These are phyloP conservation scores for Cladorrhinum sp. DNA, from an alignment of 2,329 filamentous ascomycete genomes.

Conservation along the genomic window DNA sequence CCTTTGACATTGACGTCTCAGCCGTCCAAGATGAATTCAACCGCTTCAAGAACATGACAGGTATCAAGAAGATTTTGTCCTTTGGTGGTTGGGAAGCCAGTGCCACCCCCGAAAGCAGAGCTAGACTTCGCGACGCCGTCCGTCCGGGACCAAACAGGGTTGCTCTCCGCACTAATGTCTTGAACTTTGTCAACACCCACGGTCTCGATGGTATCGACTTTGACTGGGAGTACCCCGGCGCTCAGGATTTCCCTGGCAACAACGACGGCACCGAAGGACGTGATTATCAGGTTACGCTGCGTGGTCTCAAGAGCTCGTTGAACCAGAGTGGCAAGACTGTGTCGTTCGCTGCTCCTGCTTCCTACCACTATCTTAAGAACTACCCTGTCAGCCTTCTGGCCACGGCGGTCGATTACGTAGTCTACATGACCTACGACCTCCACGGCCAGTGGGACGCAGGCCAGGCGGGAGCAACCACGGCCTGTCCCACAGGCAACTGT, in stretches of 20 bases:
- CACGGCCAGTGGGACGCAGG: slow-evolving; percentile 32
- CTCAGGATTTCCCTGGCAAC: slow-evolving; percentile 34
- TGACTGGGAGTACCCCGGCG: slow-evolving; percentile 46
- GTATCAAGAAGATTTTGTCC: slow-evolving; percentile 22
- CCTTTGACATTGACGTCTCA: slow-evolving; percentile 6
- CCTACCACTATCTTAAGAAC: slow-evolving; percentile 31
- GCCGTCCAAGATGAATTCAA: slow-evolving; percentile 24
- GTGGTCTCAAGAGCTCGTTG: slow-evolving; percentile 15
- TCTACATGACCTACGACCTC: slow-evolving; percentile 40
- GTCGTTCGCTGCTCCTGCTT: slow-evolving; percentile 26
- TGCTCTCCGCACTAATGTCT: slow-evolving; percentile 5
- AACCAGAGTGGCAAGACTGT: slow-evolving; percentile 14
- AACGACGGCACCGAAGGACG: slow-evolving; percentile 28
- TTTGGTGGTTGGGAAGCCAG: slow-evolving; percentile 25
- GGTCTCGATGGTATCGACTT: slow-evolving; percentile 29
- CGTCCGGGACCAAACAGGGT: neutral
- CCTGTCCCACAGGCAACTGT: slow-evolving; percentile 29
- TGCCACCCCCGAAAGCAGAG: neutral
- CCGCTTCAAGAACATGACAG: slow-evolving; percentile 7
- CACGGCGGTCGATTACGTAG: slow-evolving; percentile 31
- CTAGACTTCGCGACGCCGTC: slow-evolving; percentile 2
- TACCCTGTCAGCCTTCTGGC: slow-evolving; percentile 30
- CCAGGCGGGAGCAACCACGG: slow-evolving; percentile 24
- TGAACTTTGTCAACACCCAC: slow-evolving; percentile 21
- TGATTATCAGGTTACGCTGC: slow-evolving; percentile 35